Percentiles rank a stretch among this genome's conserved stretches.
phyloP scores from a whole-genome alignment of 495 filamentous ascomycete species.

The Neurospora intermedia region DNA sequence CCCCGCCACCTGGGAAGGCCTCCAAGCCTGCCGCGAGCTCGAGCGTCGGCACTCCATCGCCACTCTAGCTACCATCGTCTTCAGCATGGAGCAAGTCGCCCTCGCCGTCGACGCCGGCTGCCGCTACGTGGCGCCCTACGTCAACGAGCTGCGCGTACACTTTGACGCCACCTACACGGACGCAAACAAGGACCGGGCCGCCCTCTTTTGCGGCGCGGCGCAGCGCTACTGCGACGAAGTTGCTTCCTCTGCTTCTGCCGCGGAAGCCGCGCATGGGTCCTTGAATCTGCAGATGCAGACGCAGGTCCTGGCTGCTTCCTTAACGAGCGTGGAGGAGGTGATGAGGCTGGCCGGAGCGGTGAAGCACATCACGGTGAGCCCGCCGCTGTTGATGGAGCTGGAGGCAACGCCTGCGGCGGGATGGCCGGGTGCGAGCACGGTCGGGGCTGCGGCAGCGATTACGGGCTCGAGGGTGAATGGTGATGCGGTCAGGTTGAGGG shows the following conservation, averaged over 20 bases:
- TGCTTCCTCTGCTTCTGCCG: neutral
- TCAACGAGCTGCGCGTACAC: slow-evolving; percentile 55
- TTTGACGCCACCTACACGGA: slow-evolving; percentile 42
- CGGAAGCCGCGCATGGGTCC: neutral
- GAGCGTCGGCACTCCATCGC: slow-evolving; percentile 35
- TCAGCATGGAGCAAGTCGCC: slow-evolving; percentile 46
- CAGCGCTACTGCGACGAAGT: slow-evolving; percentile 42
- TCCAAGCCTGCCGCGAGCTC: slow-evolving; percentile 49
- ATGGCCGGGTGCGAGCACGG: slow-evolving; percentile 12
- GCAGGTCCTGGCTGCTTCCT: slow-evolving; percentile 44
- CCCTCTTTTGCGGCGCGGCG: slow-evolving; percentile 39
- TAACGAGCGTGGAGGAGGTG: slow-evolving; percentile 46
- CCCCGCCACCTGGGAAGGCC: slow-evolving; percentile 52
- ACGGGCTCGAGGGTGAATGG: slow-evolving; percentile 35
- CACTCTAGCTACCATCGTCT: slow-evolving; percentile 53
- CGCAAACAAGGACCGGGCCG: slow-evolving; percentile 25
- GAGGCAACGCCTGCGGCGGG: slow-evolving; percentile 24
- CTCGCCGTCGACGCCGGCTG: slow-evolving; percentile 47
- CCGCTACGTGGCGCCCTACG: slow-evolving; percentile 51
- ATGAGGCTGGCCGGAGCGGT: slow-evolving; percentile 44
- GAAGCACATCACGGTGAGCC: slow-evolving; percentile 47
- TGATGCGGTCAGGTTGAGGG: slow-evolving; percentile 7
- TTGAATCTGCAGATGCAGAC: slow-evolving; percentile 25
- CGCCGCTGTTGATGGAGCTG: slow-evolving; percentile 38
- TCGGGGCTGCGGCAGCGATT: slow-evolving; percentile 6